Conservation (phyloP, 163 green algal species). For the Scenedesmus sp. region DNA sequence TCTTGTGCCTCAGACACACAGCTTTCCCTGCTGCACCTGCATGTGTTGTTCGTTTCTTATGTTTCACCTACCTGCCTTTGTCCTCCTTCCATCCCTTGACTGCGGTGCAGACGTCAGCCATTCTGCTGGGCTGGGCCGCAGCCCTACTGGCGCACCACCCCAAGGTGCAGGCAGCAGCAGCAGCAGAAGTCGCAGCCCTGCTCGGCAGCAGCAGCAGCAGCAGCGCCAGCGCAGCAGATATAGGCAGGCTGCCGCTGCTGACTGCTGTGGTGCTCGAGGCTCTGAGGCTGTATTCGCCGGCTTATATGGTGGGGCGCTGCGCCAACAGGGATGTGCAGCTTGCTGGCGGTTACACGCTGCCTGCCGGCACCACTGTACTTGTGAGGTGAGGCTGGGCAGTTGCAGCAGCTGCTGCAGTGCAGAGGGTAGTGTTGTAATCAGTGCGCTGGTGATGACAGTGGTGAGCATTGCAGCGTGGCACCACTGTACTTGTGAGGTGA, state of each 20-base stretch:
- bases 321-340: conserved; percentile 49
- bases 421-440: too few species aligned
- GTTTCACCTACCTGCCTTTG: too few species aligned
- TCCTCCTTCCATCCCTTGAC: too few species aligned
- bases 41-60: neutral
- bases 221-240: conserved; percentile 14
- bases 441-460: too few species aligned
- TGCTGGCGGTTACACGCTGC: conserved; percentile 57
- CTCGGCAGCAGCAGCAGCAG: neutral
- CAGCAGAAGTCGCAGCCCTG: conserved; percentile 57
- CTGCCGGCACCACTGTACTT: conserved; percentile 77
- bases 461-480: neutral
- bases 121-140: conserved; percentile 85
- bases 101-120: conserved; percentile 88
- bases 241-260: conserved; percentile 65
- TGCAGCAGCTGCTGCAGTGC: neutral
- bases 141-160: conserved; percentile 82
- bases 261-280: conserved; percentile 87
- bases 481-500: conserved; percentile 43
- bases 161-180: conserved; percentile 66
- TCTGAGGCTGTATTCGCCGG: conserved; percentile 85
- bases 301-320: conserved; percentile 86
- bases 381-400: neutral
- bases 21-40: neutral
- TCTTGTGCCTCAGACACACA: too few species aligned